phyloP scores from a whole-genome alignment of 352 stramenopile genomes.

The Nothophytophthora sp. region DNA sequence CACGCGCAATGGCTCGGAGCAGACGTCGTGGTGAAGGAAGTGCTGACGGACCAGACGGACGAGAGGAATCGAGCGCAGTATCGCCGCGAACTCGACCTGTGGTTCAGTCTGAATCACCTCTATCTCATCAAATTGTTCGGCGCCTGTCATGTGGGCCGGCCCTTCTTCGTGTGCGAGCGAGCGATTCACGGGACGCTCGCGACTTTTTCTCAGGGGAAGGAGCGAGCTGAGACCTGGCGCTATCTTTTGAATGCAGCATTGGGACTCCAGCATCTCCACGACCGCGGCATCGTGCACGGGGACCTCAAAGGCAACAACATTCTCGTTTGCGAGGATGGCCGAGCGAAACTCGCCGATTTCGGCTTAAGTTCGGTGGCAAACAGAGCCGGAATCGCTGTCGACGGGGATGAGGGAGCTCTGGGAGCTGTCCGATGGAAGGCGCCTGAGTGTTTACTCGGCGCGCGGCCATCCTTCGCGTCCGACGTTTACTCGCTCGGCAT shows the following conservation, averaged over 20 bases:
- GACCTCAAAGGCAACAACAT: conserved; percentile 36
- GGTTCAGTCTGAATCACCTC: conserved; percentile 22
- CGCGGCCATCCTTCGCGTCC: conserved; percentile 9
- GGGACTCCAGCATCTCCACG: conserved; percentile 32
- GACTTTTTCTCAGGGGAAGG: conserved; percentile 3
- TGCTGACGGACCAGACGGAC: conserved; percentile 1
- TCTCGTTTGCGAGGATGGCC: conserved; percentile 26
- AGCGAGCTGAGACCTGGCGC: no score
- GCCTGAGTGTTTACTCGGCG: conserved; percentile 8
- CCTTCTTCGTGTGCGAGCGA: conserved; percentile 18
- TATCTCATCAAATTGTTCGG: conserved; percentile 30
- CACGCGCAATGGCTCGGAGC: conserved; percentile 12
- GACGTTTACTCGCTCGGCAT: conserved; percentile 20
- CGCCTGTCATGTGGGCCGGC: conserved; percentile 15
- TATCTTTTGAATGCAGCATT: no score
- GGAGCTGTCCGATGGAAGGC: conserved; percentile 22
- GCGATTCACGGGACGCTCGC: conserved; percentile 1
- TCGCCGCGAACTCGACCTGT: conserved; percentile 18
- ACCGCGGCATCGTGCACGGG: conserved; percentile 15
- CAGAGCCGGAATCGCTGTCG: neutral
- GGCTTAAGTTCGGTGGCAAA: conserved; percentile 19
- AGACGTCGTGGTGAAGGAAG: conserved; percentile 14
- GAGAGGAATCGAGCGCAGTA: conserved; percentile 4
- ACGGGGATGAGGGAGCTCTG: neutral
- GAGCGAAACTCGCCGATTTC: conserved; percentile 24